Base-by-base conservation (phyloP, 2,329 filamentous ascomycete genomes). In the Sporothrix protearum region DNA sequence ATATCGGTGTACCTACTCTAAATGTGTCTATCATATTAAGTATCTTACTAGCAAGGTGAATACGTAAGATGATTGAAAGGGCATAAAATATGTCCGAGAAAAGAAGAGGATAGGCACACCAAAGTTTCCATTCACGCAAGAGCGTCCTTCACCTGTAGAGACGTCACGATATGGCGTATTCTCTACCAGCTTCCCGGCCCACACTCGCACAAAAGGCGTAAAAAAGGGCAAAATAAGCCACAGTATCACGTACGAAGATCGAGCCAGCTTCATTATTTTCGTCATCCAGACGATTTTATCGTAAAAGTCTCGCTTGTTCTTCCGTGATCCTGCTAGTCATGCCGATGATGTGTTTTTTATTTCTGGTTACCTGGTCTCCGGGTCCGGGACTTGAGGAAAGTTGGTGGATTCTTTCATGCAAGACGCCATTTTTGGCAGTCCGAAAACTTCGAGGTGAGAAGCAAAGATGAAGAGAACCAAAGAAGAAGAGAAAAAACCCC, bases 311-410 rank as follows among this genome's bases (percentile, higher is more conserved):
- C 36, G 19, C n/a, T 6, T 36, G n/a, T 45, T 45, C 16, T 39
- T 30, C n/a, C 16, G 30, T 33, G n/a, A 42, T 45, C n/a, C 36
- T 64, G 36, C 36, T 22, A 64, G 59, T 64, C 59, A 64, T 64
- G 36, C 59, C n/a, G 22, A 64, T 45, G 36, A 4, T 45, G 42
- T 45, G 25, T 53, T 5, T 53, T 25, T 22, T 51, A 8, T 49
- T 49, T 14, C 36, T 64, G 36, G 36, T 64, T 64, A 64, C 36
- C 59, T 42, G 59, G 59, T 64, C 22, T 64, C 36, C 45, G 59
- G 59, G 59, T 25, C 59, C 59, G 36, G 59, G 36, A 64, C 59
- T 64, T 42, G 10, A 22, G n/a, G n/a, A 10, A 61, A 42, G 59
- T 9, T 5, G 36, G 36, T 64, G 59, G 36, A 14, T 45, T 45